These are phyloP conservation scores for Clavulina sp. DNA, from an alignment of 768 basidiomycete species.

Conservation along the genomic window DNA sequence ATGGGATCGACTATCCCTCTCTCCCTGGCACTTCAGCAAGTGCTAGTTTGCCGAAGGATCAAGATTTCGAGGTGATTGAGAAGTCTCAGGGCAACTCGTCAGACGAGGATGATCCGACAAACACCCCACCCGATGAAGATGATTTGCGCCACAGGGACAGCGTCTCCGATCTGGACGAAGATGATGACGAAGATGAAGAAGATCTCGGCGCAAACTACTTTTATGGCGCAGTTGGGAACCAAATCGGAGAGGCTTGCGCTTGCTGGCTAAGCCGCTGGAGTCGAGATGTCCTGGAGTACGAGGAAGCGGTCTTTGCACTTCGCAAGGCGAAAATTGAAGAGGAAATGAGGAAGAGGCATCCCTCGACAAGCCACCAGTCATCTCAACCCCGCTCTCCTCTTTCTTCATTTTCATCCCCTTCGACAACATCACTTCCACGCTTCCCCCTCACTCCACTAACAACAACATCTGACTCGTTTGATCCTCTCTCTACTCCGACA, in stretches of 20 bases:
- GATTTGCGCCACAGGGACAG: no score
- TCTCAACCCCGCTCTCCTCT: slow-evolving; percentile 12
- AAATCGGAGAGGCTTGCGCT: slow-evolving; percentile 76
- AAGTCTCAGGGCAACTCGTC: background rate
- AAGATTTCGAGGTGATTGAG: background rate
- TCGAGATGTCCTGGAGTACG: slow-evolving; percentile 50
- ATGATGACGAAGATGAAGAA: background rate
- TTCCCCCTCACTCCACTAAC: slow-evolving; percentile 5
- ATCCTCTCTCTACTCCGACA: background rate
- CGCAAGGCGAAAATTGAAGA: no score
- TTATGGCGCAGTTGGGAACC: slow-evolving; percentile 80
- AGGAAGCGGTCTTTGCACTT: slow-evolving; percentile 27
- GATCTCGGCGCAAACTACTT: slow-evolving; percentile 30
- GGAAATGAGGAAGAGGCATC: no score
- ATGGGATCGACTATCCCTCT: background rate
- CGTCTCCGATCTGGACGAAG: background rate
- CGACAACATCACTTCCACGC: background rate
- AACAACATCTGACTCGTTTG: no score
- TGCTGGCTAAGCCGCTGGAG: slow-evolving; percentile 87
- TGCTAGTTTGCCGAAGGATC: background rate
- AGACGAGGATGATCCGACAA: background rate
- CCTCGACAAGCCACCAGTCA: slow-evolving; percentile 9
- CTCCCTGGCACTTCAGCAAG: background rate
- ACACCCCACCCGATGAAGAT: background rate
- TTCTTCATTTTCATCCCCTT: background rate